Evolutionary conservation across 2,329 filamentous ascomycete genomes (phyloP).

Genomic region (Beauveria scarabaeidicola): DNA sequence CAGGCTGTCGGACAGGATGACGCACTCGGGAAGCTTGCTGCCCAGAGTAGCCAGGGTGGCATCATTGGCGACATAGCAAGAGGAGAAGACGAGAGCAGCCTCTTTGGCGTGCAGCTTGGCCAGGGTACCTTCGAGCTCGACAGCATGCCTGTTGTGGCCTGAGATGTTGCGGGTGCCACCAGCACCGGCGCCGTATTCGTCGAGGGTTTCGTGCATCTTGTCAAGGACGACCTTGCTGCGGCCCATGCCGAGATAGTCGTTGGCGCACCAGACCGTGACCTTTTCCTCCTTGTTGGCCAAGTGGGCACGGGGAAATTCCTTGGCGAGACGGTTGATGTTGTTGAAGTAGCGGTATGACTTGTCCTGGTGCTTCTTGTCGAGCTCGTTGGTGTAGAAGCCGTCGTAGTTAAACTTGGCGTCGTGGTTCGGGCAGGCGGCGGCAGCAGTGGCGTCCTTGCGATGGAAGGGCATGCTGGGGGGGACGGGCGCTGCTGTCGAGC

Average conservation of each 20-base stretch:
- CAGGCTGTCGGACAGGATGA: conserved; percentile 93
- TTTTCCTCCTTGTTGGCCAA: conserved; percentile 74
- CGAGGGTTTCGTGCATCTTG: conserved; percentile 89
- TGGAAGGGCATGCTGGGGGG: conserved; percentile 18
- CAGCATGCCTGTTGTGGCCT: conserved; percentile 91
- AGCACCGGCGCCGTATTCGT: conserved; percentile 89
- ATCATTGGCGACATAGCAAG: conserved; percentile 97
- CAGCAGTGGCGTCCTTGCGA: conserved; percentile 14
- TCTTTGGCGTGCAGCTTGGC: conserved; percentile 90
- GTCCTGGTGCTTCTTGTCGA: conserved; percentile 99
- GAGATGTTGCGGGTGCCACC: conserved; percentile 97
- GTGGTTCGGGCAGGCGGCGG: conserved; percentile 16
- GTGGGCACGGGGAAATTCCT: conserved; percentile 92
- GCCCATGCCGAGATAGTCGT: conserved; percentile 98
- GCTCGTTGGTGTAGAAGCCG: conserved; percentile 74
- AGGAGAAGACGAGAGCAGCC: conserved; percentile 86
- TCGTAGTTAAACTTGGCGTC: conserved; percentile 75
- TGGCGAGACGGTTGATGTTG: conserved; percentile 97
- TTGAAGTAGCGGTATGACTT: conserved; percentile 99
- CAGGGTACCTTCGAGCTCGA: conserved; percentile 71
- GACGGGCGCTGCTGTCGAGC: conserved; percentile 14
- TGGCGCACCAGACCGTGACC: conserved; percentile 98
- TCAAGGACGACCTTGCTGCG: conserved; percentile 79
- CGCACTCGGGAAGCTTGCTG: conserved; percentile 91
- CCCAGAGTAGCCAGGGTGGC: conserved; percentile 94